Base-by-base conservation (phyloP, 2,329 filamentous ascomycete genomes). In the Sporothrix brasiliensis region DNA sequence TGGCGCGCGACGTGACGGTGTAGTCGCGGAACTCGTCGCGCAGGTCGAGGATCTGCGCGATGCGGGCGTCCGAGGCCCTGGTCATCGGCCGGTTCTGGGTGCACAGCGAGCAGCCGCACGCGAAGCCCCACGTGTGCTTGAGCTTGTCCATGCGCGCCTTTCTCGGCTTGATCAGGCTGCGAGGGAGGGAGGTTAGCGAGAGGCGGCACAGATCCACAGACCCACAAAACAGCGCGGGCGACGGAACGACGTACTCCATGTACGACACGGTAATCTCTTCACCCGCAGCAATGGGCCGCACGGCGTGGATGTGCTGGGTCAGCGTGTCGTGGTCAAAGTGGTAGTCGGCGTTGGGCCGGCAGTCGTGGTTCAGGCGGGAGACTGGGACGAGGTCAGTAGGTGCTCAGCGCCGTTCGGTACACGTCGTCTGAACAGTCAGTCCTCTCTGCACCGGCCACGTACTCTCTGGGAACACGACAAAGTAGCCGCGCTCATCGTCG, bases 281-380 rank as follows among this genome's bases (percentile, higher is more conserved):
- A 41, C 82, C 82, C 0, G 80, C 77, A 3, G 70, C 56, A 72
- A 83, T 83, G 69, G 79, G 78, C 0, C 81, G 78, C 13, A 79
- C 75, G 47, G 80, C 82, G 65, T 79, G 77, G 50, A 81, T 76
- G 70, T 79, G 77, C 70, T 83, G 81, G 3, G 79, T 78, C 50
- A 83, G 76, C 1, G 79, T 79, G 3, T 75, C 70, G 52, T 77
- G 74, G 73, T 82, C 80, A 71, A 81, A 82, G 73, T 77, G 79
- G 76, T 83, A 83, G 74, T 81, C 81, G 41, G 80, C 78, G 71
- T 83, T 83, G 41, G 82, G 79, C 1, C 81, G 79, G 73, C 82
- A 83, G 75, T 83, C 81, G 74, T 83, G 82, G 75, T 83, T 83
- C 73, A 82, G 75, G 39, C 81, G 77, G 27, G 81, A 80, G 71